These are phyloP conservation scores for Neckera pumila DNA, from an alignment of 225 moss, liverwort and hornwort genomes.

Conservation along the genomic window DNA sequence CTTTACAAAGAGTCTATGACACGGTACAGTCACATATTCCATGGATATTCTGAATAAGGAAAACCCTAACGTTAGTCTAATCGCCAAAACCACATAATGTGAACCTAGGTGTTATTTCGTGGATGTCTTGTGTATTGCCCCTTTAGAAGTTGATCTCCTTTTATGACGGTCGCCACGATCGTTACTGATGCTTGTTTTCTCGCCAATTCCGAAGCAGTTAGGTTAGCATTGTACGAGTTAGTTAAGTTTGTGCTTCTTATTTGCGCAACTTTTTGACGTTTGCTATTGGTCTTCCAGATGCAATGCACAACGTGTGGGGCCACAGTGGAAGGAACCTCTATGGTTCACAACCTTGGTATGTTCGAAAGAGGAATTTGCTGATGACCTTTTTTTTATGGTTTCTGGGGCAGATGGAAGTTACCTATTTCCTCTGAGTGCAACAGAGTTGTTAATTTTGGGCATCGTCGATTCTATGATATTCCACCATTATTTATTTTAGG, in stretches of 20 bases:
- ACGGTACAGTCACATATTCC: slow-evolving; percentile 38
- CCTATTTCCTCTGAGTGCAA: not conserved
- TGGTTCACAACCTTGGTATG: slow-evolving; percentile 88
- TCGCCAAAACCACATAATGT: not conserved
- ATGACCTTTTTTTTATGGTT: not conserved
- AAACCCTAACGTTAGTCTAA: not conserved
- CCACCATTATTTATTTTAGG: not conserved
- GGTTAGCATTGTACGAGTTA: slow-evolving; percentile 7
- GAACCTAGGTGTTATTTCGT: not conserved
- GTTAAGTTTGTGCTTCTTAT: not conserved
- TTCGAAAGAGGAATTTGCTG: not conserved
- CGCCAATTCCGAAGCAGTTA: not conserved
- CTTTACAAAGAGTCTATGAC: slow-evolving; percentile 81
- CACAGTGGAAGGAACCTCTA: slow-evolving; percentile 60
- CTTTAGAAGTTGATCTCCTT: not conserved
- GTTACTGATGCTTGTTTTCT: not conserved
- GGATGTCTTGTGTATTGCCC: not conserved
- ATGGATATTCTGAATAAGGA: not conserved
- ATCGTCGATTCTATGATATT: not conserved
- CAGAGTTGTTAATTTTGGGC: not conserved
- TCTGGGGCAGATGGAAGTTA: not conserved
- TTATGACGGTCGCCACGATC: not conserved
- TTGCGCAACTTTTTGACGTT: not conserved
- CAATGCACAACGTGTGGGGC: slow-evolving; percentile 75
- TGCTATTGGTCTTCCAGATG: slow-evolving; percentile 42